Evolutionary conservation across 331 rosid species (phyloP), one percentile per base, ranked within the genome.

Genomic region (Quercus phellos): DNA sequence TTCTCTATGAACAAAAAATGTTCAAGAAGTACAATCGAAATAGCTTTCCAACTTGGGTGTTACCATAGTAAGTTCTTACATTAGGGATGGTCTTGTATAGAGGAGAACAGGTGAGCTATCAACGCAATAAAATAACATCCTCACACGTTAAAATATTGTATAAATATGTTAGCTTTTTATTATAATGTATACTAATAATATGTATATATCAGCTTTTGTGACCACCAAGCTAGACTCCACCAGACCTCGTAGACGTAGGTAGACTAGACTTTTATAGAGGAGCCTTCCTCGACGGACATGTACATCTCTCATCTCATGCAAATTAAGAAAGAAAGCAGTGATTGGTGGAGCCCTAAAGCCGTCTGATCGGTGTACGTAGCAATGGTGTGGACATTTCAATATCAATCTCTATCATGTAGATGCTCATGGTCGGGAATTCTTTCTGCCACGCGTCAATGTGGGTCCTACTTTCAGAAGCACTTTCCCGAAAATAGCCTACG

Each of bases 391-490:
- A 63, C 70, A 38, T 30, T 34, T 77, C 80, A 51, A 53, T 66
- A 60, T 89, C 87, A 84, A 68, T 87, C 85, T 77, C 74, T 77
- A 69, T 51, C 80, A 58, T 42, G 16, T 11, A 78, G 90, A 88
- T 88, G 90, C 88, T 84, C 72, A 22, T 70, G 91, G 90, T 87
- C 90, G 90, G 84, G 83, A 75, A 80, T 79, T 86, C 86, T 76
- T 75, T 1, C 74, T 80, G 74, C 87, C 87, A 85, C 84, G 78
- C 77, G 68, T 3, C 54, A 53, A 38, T 43, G 51, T 5, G 74
- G 90, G 81, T 26, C 80, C 73, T 84, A 60, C 16, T n/a, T n/a
- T 9, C 60, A 0, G 34, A 34, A 8, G 16, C 59, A 43, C 63
- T 42, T 67, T 42, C 53, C 79, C 27, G 55, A 66, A 29, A 43